These are phyloP conservation scores for Wickerhamiella shivajii DNA, from an alignment of 805 yeast genomes.

Conservation along the genomic window DNA sequence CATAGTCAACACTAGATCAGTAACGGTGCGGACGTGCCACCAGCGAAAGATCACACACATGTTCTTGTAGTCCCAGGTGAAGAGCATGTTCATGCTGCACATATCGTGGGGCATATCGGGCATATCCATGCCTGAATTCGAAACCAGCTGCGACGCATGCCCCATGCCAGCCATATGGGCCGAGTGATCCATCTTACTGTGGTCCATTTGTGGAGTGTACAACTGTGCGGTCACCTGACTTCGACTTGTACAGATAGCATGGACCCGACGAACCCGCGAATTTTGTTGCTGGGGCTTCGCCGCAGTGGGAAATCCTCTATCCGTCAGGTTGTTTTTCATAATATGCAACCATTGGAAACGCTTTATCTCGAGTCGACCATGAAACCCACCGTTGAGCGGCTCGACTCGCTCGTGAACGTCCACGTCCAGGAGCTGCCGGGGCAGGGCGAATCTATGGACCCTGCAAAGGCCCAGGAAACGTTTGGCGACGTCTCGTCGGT, in stretches of 20 bases:
- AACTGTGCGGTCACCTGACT: neutral
- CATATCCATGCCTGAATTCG: too few species aligned
- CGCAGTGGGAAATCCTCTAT: slow-evolving; percentile 79
- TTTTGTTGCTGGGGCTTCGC: slow-evolving; percentile 77
- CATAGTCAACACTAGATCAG: slow-evolving; percentile 40
- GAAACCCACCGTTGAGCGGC: slow-evolving; percentile 73
- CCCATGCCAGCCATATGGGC: too few species aligned
- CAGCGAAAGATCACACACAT: slow-evolving; percentile 59
- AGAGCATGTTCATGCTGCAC: slow-evolving; percentile 36
- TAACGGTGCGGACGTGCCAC: slow-evolving; percentile 57
- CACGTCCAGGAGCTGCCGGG: slow-evolving; percentile 93
- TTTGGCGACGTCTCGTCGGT: slow-evolving; percentile 78
- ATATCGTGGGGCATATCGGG: slow-evolving; percentile 1
- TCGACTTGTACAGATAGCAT: neutral
- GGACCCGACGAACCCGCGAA: slow-evolving; percentile 7
- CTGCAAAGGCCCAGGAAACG: slow-evolving; percentile 55
- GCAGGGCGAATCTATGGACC: slow-evolving; percentile 78
- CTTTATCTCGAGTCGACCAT: slow-evolving; percentile 80
- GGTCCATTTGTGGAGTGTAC: neutral
- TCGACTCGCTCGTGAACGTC: slow-evolving; percentile 69
- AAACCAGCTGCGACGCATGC: too few species aligned
- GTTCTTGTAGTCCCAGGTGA: slow-evolving; percentile 65
- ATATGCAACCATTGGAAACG: slow-evolving; percentile 92
- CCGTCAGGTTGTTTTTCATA: slow-evolving; percentile 88
- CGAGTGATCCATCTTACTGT: slow-evolving; percentile 3